Evolutionary conservation across 2,329 filamentous ascomycete genomes (phyloP).

Genomic region (Fusarium fujikuroi): DNA sequence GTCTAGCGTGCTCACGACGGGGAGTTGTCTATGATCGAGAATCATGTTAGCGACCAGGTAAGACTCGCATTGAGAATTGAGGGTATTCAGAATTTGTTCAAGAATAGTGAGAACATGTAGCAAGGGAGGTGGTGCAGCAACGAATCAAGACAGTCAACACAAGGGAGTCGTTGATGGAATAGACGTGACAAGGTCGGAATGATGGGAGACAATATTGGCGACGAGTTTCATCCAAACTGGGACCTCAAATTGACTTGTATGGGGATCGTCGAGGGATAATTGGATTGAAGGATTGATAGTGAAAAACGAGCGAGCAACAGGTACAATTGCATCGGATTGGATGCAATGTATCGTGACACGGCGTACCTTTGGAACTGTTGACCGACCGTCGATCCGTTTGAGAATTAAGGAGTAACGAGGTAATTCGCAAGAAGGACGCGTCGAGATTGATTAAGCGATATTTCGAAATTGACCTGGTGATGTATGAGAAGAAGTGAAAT

Average conservation of each 20-base stretch:
- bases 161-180: slow-evolving; percentile 22
- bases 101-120: slow-evolving; percentile 4
- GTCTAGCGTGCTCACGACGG: slow-evolving; percentile 33
- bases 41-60: slow-evolving; percentile 50
- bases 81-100: slow-evolving; percentile 2
- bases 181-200: slow-evolving; percentile 27
- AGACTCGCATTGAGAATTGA: slow-evolving; percentile 9
- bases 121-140: slow-evolving; percentile 17
- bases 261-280: slow-evolving; percentile 13
- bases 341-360: slow-evolving; percentile 30
- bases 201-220: slow-evolving; percentile 26
- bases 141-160: slow-evolving; percentile 12
- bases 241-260: slow-evolving; percentile 9
- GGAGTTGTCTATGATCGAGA: slow-evolving; percentile 45
- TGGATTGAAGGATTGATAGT: slow-evolving; percentile 11
- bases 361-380: slow-evolving; percentile 34
- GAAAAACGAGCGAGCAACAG: slow-evolving; percentile 5
- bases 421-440: slow-evolving; percentile 16
- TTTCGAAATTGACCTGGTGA: slow-evolving; percentile 25
- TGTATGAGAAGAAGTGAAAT: slow-evolving; percentile 29
- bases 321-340: slow-evolving; percentile 9
- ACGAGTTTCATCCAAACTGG: not conserved
- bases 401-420: slow-evolving; percentile 8
- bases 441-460: slow-evolving; percentile 22
- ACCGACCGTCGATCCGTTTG: slow-evolving; percentile 10